These are phyloP conservation scores for Chlamydomonas applanata DNA, from an alignment of 139 green algal genomes.

Conservation along the genomic window DNA sequence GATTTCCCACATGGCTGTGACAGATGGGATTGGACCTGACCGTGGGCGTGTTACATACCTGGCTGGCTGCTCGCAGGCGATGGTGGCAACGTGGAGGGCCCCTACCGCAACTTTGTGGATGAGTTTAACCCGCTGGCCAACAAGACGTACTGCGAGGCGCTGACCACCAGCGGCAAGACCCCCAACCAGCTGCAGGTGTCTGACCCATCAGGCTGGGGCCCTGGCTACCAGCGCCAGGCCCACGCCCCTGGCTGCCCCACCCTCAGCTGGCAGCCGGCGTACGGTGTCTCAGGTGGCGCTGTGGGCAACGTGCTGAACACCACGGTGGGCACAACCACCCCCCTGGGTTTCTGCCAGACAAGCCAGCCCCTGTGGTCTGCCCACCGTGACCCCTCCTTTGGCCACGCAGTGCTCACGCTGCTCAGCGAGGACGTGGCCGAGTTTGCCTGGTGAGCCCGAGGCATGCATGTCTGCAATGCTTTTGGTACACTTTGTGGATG, in stretches of 20 bases:
- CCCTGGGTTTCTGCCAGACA: constrained; percentile 40
- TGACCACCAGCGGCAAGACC: constrained; percentile 1
- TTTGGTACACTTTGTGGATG: no score
- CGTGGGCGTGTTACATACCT: no score
- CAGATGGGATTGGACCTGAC: no score
- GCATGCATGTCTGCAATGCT: no score
- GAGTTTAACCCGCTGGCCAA: constrained; percentile 15
- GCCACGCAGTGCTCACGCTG: constrained; percentile 60
- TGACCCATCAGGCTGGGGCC: constrained; percentile 9
- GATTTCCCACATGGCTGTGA: no score
- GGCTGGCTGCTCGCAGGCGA: no score
- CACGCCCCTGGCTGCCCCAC: constrained; percentile 20
- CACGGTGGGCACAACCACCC: neutral
- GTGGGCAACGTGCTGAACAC: no score
- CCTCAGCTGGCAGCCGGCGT: constrained; percentile 16
- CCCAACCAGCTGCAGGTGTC: constrained; percentile 1
- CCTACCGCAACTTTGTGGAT: constrained; percentile 33
- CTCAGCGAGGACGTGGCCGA: constrained; percentile 42
- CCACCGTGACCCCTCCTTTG: constrained; percentile 66
- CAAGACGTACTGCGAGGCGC: constrained; percentile 7
- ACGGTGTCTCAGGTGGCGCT: no score
- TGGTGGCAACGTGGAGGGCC: no score
- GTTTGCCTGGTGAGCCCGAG: constrained; percentile 5
- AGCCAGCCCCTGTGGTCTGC: constrained; percentile 53
- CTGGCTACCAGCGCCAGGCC: constrained; percentile 14